Base-by-base conservation (phyloP, 352 stramenopile species). In the Phytophthora sp. region DNA sequence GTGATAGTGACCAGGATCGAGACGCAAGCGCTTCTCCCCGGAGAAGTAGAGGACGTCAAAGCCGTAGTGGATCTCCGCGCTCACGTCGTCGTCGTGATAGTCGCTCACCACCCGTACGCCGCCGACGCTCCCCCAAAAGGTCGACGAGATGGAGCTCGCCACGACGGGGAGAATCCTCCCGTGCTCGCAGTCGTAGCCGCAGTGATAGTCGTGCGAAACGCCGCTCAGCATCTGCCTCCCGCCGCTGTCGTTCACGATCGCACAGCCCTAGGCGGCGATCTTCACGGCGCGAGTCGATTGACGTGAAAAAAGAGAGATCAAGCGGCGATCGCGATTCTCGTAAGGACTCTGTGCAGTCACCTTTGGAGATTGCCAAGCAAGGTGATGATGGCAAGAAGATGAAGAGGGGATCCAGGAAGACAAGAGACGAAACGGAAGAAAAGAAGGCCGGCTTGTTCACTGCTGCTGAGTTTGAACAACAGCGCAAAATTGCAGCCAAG, bases 381-480 rank as follows among this genome's bases (percentile, higher is more conserved):
- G n/a, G 16, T 50, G 21, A 30, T 15, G 41, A 42, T 16, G 5
- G 12, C 2, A 29, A 53, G 20, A 39, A 74, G 31, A 4, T 20
- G 11, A 68, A 59, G 20, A 54, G 57, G n/a, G 41, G 63, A 24
- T 23, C 11, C 3, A 54, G 46, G 16, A 49, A 41, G n/a, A 1
- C 18, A 42, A 50, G 3, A 12, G 46, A 56, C 35, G 46, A 39
- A 15, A 46, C 57, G 21, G 49, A 67, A 54, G 68, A 78, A 38
- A 81, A 80, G 38, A 82, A 79, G 24, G 60, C 72, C 12, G 86
- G 86, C 6, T 44, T 95, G 26, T 93, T 92, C 47, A 93, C 82
- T 7, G 74, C 80, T 18, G 68, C 74, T 21, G 81, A 92, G 51
- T 95, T 95, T 51, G 80, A 82, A 7, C 57, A 71, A 0, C 74